phyloP scores from a whole-genome alignment of 23 red algal genomes.

The Gracilaria domingensis region DNA sequence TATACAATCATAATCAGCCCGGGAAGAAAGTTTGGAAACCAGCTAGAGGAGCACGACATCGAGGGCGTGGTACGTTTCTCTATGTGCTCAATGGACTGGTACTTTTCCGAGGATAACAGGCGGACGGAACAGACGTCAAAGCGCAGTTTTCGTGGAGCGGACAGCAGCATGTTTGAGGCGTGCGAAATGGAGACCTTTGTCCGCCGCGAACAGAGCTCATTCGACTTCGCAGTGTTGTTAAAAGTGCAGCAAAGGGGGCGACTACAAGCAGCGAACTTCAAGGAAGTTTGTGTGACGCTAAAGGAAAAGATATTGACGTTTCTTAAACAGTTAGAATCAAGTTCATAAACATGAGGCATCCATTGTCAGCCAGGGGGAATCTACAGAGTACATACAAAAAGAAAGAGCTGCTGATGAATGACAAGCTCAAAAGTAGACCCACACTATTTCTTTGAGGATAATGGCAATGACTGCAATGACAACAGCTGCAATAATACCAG shows the following conservation, averaged over 20 bases:
- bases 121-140: background rate
- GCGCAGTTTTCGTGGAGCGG: background rate
- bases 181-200: constrained; percentile 12
- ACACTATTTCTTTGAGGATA: constrained; percentile 29
- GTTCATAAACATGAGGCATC: background rate
- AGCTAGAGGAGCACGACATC: constrained; percentile 25
- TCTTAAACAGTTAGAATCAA: constrained; percentile 20
- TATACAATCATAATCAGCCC: background rate
- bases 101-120: background rate
- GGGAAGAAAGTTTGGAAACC: constrained; percentile 38
- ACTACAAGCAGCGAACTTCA: background rate
- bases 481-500: background rate
- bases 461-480: constrained; percentile 34
- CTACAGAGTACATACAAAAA: background rate
- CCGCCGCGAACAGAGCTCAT: background rate
- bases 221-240: background rate
- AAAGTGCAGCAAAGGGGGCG: background rate
- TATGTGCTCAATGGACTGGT: background rate
- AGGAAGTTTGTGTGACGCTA: background rate
- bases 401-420: background rate
- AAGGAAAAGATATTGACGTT: constrained; percentile 12
- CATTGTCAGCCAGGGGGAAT: background rate
- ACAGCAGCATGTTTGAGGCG: background rate
- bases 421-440: background rate
- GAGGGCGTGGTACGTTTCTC: background rate